phyloP scores from a whole-genome alignment of 495 filamentous ascomycete genomes.

The Trichoderma gamsii region DNA sequence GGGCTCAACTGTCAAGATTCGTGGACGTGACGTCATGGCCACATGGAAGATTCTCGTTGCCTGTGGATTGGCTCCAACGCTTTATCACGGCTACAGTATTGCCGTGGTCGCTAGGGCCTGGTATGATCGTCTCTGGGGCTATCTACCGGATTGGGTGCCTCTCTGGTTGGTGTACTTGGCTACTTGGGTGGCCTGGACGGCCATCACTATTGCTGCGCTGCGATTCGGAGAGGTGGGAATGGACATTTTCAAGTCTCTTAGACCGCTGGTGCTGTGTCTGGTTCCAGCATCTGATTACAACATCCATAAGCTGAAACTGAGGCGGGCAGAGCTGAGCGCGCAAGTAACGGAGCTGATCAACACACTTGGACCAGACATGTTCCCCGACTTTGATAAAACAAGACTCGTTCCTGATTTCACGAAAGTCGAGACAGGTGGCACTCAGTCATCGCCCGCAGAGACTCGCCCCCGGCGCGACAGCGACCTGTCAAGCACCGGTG shows the following conservation, averaged over 20 bases:
- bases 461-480: conserved; percentile 22
- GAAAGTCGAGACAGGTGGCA: conserved; percentile 22
- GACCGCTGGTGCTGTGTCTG: conserved; percentile 82
- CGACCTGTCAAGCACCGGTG: conserved; percentile 22
- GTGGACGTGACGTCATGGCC: conserved; percentile 91
- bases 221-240: conserved; percentile 95
- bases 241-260: conserved; percentile 94
- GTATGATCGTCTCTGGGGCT: conserved; percentile 71
- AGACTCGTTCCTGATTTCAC: conserved; percentile 63
- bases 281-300: conserved; percentile 79
- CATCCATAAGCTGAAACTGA: conserved; percentile 68
- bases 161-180: conserved; percentile 67
- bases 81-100: conserved; percentile 76
- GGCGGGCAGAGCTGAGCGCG: conserved; percentile 65
- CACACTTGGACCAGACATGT: conserved; percentile 90
- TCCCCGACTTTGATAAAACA: conserved; percentile 84
- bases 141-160: conserved; percentile 72
- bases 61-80: conserved; percentile 75
- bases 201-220: conserved; percentile 87
- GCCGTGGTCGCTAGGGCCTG: conserved; percentile 72
- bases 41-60: conserved; percentile 97
- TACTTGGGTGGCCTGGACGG: conserved; percentile 73
- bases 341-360: conserved; percentile 91
- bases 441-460: conserved; percentile 17
- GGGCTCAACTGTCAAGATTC: conserved; percentile 87